These are phyloP conservation scores for Pelargonium australe DNA, from an alignment of 441 rosid species.

Conservation along the genomic window DNA sequence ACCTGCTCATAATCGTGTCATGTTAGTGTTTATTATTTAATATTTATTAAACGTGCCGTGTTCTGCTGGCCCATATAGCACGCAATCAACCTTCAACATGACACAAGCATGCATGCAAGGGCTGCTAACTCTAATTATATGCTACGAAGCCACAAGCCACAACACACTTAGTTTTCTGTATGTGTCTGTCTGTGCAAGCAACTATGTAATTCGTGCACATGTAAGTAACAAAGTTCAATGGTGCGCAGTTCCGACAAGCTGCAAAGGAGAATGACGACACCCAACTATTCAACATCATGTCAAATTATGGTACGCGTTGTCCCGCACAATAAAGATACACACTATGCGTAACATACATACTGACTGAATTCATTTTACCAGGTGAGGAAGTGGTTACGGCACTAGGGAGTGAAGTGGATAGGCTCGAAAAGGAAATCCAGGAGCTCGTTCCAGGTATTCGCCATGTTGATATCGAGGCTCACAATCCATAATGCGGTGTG, in stretches of 20 bases:
- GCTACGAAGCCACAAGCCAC: too few relatives aligned
- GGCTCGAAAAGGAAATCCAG: slow-evolving; percentile 90
- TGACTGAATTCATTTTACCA: slow-evolving; percentile 22
- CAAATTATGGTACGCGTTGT: slow-evolving; percentile 61
- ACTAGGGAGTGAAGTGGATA: slow-evolving; percentile 88
- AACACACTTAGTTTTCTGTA: neutral
- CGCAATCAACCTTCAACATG: too few relatives aligned
- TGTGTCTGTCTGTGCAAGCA: neutral
- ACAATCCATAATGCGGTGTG: slow-evolving; percentile 44
- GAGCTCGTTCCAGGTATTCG: slow-evolving; percentile 94
- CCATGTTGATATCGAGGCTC: slow-evolving; percentile 97
- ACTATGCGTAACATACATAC: neutral
- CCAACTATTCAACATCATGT: slow-evolving; percentile 69
- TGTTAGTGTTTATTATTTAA: too few relatives aligned
- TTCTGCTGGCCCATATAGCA: too few relatives aligned
- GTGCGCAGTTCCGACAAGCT: slow-evolving; percentile 69
- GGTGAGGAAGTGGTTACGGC: slow-evolving; percentile 98
- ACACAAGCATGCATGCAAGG: too few relatives aligned
- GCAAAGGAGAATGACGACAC: slow-evolving; percentile 53
- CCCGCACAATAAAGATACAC: neutral
- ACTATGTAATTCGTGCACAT: neutral
- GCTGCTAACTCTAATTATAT: too few relatives aligned
- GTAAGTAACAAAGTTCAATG: slow-evolving; percentile 11
- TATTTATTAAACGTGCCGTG: too few relatives aligned
- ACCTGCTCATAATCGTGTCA: too few relatives aligned